These are phyloP conservation scores for Cladophialophora psammophila DNA, from an alignment of 2,329 filamentous ascomycete genomes.

Conservation along the genomic window DNA sequence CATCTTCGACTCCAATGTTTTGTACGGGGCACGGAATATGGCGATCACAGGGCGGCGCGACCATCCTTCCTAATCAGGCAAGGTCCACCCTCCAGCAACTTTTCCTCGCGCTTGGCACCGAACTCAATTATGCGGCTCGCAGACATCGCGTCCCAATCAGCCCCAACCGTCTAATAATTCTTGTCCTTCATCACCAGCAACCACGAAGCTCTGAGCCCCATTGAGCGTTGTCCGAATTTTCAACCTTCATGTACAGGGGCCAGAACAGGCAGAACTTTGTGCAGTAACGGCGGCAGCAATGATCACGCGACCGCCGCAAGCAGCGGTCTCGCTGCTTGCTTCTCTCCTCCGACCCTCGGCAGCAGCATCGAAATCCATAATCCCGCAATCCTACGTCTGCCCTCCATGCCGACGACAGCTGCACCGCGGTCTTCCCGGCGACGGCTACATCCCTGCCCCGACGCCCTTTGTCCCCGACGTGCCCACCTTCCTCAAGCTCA, in stretches of 20 bases:
- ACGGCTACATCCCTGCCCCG: slow-evolving; percentile 66
- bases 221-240: not conserved
- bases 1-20: no score
- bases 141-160: not conserved
- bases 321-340: slow-evolving; percentile 27
- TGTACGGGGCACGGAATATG: no score
- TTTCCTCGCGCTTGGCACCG: slow-evolving; percentile 1
- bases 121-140: slow-evolving; percentile 1
- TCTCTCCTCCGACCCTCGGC: slow-evolving; percentile 35
- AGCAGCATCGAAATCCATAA: slow-evolving; percentile 5
- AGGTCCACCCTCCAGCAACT: not conserved
- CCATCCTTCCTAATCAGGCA: not conserved
- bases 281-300: slow-evolving; percentile 8
- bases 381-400: slow-evolving; percentile 34
- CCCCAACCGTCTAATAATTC: not conserved
- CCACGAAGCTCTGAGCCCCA: not conserved
- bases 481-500: slow-evolving; percentile 84
- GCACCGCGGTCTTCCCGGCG: slow-evolving; percentile 30
- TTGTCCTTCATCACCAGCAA: not conserved
- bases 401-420: slow-evolving; percentile 37
- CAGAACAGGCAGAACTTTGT: not conserved
- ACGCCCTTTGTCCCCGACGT: slow-evolving; percentile 65
- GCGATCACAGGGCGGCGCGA: not conserved
- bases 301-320: slow-evolving; percentile 25
- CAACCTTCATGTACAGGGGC: not conserved